phyloP scores from a whole-genome alignment of 2,329 filamentous ascomycete genomes.

The Colletotrichum horii region DNA sequence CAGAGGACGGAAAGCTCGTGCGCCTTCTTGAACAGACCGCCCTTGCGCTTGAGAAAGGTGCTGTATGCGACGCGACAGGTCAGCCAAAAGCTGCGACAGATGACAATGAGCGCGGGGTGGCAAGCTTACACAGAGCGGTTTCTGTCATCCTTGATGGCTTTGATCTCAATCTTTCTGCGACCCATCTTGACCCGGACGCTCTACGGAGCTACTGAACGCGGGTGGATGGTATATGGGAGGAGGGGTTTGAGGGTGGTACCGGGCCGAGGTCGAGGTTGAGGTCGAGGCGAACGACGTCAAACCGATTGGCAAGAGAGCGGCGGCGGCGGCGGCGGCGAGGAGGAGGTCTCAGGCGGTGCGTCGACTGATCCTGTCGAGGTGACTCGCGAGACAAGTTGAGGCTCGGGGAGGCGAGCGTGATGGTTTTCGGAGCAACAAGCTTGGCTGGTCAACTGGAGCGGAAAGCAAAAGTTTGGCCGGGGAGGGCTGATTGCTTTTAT shows the following conservation, averaged over 20 bases:
- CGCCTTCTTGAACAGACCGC: conserved; percentile 98
- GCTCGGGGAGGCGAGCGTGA: conserved; percentile 2
- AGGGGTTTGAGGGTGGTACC: neutral
- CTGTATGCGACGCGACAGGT: conserved; percentile 49
- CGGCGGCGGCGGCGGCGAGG: conserved; percentile 10
- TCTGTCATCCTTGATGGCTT: conserved; percentile 97
- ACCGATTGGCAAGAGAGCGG: neutral
- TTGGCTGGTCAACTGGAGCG: conserved; percentile 9
- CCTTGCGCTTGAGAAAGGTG: conserved; percentile 98
- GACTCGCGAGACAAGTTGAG: conserved; percentile 9
- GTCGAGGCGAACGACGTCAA: neutral
- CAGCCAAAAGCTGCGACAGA: neutral
- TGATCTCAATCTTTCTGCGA: conserved; percentile 99
- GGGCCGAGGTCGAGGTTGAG: neutral
- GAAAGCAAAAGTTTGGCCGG: conserved; percentile 10
- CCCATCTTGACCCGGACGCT: conserved; percentile 68
- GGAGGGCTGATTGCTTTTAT: conserved; percentile 20
- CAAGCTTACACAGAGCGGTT: conserved; percentile 91
- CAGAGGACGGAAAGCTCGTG: conserved; percentile 98
- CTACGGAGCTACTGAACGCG: neutral
- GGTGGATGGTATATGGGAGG: neutral
- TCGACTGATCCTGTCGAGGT: conserved; percentile 1
- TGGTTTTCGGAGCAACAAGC: conserved; percentile 5
- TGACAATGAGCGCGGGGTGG: neutral
- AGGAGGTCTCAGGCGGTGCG: conserved; percentile 15